Evolutionary conservation across 116 monocot genomes (phyloP).

Genomic region (Trichopus zeylanicus): DNA sequence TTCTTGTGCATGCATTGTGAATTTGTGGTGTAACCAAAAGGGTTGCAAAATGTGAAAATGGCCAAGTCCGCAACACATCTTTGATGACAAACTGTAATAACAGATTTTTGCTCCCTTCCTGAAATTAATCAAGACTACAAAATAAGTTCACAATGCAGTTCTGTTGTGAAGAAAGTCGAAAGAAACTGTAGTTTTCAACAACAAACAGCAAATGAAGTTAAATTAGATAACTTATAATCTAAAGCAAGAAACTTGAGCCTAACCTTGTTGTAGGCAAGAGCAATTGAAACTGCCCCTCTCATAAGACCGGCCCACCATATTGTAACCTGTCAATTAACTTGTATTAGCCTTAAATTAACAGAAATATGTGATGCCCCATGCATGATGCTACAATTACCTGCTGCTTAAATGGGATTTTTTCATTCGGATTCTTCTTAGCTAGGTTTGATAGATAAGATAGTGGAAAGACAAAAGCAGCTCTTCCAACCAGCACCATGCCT

Average conservation of each 20-base stretch:
- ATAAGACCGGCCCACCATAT: constrained; percentile 99
- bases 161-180: too few species aligned
- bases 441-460: constrained; percentile 56
- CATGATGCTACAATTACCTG: constrained; percentile 34
- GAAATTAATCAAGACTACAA: too few species aligned
- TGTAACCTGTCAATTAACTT: constrained; percentile 37
- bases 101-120: too few species aligned
- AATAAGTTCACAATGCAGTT: too few species aligned
- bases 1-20: too few species aligned
- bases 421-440: constrained; percentile 30
- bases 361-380: not conserved
- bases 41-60: too few species aligned
- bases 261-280: constrained; percentile 95
- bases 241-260: not conserved
- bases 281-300: constrained; percentile 95
- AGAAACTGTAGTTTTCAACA: too few species aligned
- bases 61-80: too few species aligned
- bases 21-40: too few species aligned
- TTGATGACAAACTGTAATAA: too few species aligned
- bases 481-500: constrained; percentile 53
- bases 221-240: not conserved
- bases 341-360: not conserved
- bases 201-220: not conserved
- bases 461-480: constrained; percentile 76
- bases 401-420: constrained; percentile 47